Base-by-base conservation (phyloP, 352 stramenopile species). In the Globisporangium emineosum region DNA sequence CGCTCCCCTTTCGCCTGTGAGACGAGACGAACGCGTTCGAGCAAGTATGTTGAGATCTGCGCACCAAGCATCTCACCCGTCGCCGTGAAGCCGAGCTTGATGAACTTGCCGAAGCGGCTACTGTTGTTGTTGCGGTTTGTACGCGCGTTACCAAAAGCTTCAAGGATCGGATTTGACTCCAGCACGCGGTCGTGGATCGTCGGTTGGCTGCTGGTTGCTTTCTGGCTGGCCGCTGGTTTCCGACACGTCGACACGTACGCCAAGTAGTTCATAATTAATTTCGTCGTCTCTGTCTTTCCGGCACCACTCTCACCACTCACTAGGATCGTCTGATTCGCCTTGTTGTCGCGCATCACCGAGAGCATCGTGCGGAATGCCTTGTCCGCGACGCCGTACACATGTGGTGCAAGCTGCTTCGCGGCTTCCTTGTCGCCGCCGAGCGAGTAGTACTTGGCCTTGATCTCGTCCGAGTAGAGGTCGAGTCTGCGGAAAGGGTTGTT, bases 41-140 rank as follows among this genome's bases (percentile, higher is more conserved):
- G 71, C 25, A 99, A 69, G 58, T 99, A 99, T 15, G 95, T 98
- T 12, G 83, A 89, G 57, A 96, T 93, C 8, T 77, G 77, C 2
- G 79, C 88, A 25, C 87, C 88, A 10, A 93, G 73, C 77, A 96
- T 88, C 68, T 91, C 77, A n/a, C 88, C 88, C 0, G 64, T 79
- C 0, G 71, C 65, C 0, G 76, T 79, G 64, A 98, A 98, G 3
- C 89, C 82, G 40, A 98, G 88, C 60, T 98, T 93, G 69, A 98
- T 98, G 65, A 98, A 99, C 71, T 99, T 99, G 58, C 96, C 96
- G 70, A 99, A 99, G 12, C 96, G 88, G 75, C 79, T 96, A 10
- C 80, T 97, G 76, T 99, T 99, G 77, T 99, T 97, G 77, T 98
- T 99, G 52, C 93, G 83, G n/a, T 96, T 93, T 4, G 96, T 99